Conservation (phyloP, 2,329 filamentous ascomycete genomes). For the Trichoderma lentiforme region DNA sequence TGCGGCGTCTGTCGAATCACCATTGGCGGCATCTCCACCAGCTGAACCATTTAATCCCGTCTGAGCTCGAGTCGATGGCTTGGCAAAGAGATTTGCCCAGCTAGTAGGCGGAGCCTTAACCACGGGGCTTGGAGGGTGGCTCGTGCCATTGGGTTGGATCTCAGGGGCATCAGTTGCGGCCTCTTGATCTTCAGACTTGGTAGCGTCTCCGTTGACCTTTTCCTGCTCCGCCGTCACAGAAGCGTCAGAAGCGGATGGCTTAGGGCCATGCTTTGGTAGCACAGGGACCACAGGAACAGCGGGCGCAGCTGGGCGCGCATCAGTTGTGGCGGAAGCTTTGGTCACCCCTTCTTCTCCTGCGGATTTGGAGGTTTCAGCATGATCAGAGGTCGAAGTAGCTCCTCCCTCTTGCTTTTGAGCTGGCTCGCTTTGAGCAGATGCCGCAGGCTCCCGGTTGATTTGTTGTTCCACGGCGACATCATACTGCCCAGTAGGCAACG, state of each 20-base stretch:
- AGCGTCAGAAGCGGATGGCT: constrained; percentile 24
- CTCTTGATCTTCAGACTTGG: constrained; percentile 20
- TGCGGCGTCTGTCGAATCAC: constrained; percentile 21
- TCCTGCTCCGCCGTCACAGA: not conserved
- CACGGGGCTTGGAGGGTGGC: constrained; percentile 25
- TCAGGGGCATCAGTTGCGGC: constrained; percentile 4
- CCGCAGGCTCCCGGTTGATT: constrained; percentile 20
- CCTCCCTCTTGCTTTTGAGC: not conserved
- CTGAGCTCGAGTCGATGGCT: constrained; percentile 25
- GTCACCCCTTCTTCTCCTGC: constrained; percentile 19
- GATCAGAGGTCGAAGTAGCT: not conserved
- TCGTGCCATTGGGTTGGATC: not conserved
- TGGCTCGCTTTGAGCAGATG: constrained; percentile 9
- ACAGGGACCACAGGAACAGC: constrained; percentile 47
- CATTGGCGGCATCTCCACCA: constrained; percentile 25
- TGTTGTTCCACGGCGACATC: constrained; percentile 32
- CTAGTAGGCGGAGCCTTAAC: constrained; percentile 34
- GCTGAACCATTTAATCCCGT: constrained; percentile 29
- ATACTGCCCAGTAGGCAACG: constrained; percentile 41
- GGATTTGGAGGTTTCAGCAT: constrained; percentile 20
- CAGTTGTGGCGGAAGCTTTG: constrained; percentile 26
- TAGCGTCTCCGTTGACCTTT: constrained; percentile 17
- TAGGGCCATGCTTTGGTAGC: constrained; percentile 40
- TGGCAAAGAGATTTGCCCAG: constrained; percentile 42
- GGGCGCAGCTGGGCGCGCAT: constrained; percentile 34